Evolutionary conservation across 352 stramenopile species (phyloP).

Genomic region (Phytophthora crassamura): DNA sequence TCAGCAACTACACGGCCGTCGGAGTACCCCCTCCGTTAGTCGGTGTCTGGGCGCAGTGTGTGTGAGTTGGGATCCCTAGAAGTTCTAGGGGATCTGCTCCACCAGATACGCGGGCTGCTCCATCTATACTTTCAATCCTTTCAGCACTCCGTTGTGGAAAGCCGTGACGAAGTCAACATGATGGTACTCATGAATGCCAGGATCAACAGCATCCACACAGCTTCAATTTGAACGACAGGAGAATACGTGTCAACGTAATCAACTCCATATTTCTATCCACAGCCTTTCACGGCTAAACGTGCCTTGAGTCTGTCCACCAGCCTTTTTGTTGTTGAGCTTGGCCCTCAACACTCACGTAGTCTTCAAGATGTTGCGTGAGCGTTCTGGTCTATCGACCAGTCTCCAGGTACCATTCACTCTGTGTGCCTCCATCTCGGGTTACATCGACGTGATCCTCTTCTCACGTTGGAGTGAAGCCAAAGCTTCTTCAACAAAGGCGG

Average conservation of each 20-base stretch:
- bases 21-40: too few relatives aligned
- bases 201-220: too few relatives aligned
- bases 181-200: too few relatives aligned
- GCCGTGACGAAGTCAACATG: too few relatives aligned
- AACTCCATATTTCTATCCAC: constrained; percentile 6
- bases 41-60: too few relatives aligned
- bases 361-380: constrained; percentile 1
- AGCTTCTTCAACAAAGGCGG: constrained; percentile 7
- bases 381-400: constrained; percentile 17
- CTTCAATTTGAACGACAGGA: neutral
- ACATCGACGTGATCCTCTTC: constrained; percentile 26
- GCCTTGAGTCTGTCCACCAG: constrained; percentile 3
- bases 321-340: constrained; percentile 5
- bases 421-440: neutral
- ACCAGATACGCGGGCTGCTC: too few relatives aligned
- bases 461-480: constrained; percentile 1
- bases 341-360: neutral
- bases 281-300: neutral
- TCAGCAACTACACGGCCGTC: too few relatives aligned
- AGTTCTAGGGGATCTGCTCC: too few relatives aligned
- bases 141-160: too few relatives aligned
- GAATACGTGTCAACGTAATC: constrained; percentile 9
- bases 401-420: constrained; percentile 5
- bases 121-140: too few relatives aligned
- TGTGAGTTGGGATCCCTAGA: too few relatives aligned